Conservation (phyloP, 148 eudicot species). For the Pharnaceum exiguum region DNA sequence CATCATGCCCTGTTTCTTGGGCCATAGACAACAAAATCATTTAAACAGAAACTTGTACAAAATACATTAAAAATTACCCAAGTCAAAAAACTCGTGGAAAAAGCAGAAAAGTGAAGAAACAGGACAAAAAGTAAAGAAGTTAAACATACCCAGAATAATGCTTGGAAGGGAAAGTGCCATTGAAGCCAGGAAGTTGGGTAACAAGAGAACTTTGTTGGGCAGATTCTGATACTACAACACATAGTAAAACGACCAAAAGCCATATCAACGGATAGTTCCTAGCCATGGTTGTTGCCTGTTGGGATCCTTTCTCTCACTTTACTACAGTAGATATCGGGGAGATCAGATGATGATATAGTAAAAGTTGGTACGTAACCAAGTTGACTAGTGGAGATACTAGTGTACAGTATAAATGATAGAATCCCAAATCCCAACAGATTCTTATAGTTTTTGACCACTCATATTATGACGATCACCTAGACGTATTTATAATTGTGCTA, state of each 20-base stretch:
- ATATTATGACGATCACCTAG: too few relatives aligned
- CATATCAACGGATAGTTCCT: background rate
- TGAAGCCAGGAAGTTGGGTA: constrained; percentile 75
- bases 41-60: too few relatives aligned
- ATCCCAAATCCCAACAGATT: too few relatives aligned
- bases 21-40: too few relatives aligned
- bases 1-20: too few relatives aligned
- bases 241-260: constrained; percentile 4
- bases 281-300: constrained; percentile 10
- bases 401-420: too few relatives aligned
- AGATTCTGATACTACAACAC: constrained; percentile 29
- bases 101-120: too few relatives aligned
- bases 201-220: constrained; percentile 71
- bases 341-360: background rate
- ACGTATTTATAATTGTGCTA: constrained; percentile 15
- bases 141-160: constrained; percentile 74
- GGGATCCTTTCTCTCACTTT: background rate
- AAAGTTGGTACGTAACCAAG: too few relatives aligned
- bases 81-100: too few relatives aligned
- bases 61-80: too few relatives aligned
- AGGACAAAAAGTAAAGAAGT: background rate
- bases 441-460: too few relatives aligned
- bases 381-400: too few relatives aligned
- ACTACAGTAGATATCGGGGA: background rate
- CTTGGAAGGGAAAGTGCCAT: constrained; percentile 72